Conservation (phyloP, 306 rosid genomes). For the Citrullus amarus region DNA sequence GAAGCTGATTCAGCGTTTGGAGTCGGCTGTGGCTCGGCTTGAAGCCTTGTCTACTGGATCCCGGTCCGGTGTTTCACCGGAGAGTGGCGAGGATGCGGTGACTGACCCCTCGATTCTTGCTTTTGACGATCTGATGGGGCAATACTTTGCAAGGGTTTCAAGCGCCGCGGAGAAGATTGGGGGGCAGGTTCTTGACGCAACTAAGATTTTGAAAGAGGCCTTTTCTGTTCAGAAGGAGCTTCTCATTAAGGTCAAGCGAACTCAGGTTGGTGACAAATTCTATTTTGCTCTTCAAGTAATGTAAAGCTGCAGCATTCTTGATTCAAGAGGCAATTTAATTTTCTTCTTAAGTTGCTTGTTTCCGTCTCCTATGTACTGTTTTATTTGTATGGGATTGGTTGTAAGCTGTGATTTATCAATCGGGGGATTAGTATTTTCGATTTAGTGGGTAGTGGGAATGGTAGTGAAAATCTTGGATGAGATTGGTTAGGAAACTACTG, state of each 20-base stretch:
- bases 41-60: slow-evolving; percentile 46
- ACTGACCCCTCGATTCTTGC: slow-evolving; percentile 58
- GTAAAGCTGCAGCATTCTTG: background rate
- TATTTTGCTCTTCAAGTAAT: background rate
- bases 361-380: background rate
- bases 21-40: slow-evolving; percentile 72
- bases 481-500: background rate
- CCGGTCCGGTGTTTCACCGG: slow-evolving; percentile 9
- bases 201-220: slow-evolving; percentile 48
- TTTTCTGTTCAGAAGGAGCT: slow-evolving; percentile 62
- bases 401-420: background rate
- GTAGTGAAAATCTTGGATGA: background rate
- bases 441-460: background rate
- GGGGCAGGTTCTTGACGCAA: slow-evolving; percentile 51
- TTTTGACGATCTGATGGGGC: slow-evolving; percentile 46
- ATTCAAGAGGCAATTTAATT: background rate
- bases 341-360: background rate
- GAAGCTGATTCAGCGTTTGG: slow-evolving; percentile 62
- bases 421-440: background rate
- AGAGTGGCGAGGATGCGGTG: slow-evolving; percentile 17
- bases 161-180: slow-evolving; percentile 74
- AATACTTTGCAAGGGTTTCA: slow-evolving; percentile 34
- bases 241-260: slow-evolving; percentile 43
- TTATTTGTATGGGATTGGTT: background rate
- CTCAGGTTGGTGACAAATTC: slow-evolving; percentile 39